A percentile compares a stretch with the other conserved stretches of the same genome.
These are phyloP conservation scores for Tricholoma sp. DNA, from an alignment of 768 basidiomycete genomes.

Conservation along the genomic window DNA sequence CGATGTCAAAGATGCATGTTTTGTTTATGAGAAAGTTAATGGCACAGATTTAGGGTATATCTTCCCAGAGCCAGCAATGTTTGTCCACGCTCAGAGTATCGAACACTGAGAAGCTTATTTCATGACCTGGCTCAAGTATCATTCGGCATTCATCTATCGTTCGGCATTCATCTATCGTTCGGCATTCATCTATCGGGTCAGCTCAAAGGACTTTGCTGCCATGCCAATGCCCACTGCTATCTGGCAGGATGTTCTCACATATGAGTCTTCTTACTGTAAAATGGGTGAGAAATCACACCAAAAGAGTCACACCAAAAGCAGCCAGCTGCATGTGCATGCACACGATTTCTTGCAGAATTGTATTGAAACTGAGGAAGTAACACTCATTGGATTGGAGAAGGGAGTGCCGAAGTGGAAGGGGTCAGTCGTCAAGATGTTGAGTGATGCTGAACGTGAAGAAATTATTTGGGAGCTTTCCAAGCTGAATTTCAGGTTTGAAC, in stretches of 20 bases:
- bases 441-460: constrained; percentile 2
- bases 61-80: constrained; percentile 5
- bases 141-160: no score
- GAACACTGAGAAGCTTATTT: neutral
- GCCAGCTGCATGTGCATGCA: neutral
- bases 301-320: neutral
- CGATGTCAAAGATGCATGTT: neutral
- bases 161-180: no score
- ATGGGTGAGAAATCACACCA: neutral
- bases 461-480: constrained; percentile 18
- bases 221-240: constrained; percentile 6
- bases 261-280: neutral
- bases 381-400: neutral
- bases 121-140: constrained; percentile 7
- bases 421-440: neutral
- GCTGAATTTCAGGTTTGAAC: constrained; percentile 15
- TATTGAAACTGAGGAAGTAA: neutral
- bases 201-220: neutral
- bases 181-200: constrained; percentile 1
- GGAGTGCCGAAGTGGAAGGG: neutral
- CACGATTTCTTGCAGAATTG: constrained; percentile 2
- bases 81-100: neutral
- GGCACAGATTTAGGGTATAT: constrained; percentile 3
- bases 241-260: constrained; percentile 4
- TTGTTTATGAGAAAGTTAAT: neutral